These are phyloP conservation scores for Penicilliopsis zonata DNA, from an alignment of 495 filamentous ascomycete species.

Conservation along the genomic window DNA sequence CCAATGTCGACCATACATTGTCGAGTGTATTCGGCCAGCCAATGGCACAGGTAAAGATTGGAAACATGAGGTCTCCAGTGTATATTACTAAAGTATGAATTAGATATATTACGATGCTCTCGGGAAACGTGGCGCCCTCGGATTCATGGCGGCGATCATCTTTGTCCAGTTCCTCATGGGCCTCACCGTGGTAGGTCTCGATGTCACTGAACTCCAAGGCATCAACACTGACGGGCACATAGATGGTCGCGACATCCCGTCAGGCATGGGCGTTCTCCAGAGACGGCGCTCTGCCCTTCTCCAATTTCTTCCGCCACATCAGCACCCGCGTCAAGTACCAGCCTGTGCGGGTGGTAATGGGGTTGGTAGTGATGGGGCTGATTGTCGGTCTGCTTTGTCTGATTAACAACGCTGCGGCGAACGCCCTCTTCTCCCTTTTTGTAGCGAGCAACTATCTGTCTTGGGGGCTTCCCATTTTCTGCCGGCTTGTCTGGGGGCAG, in stretches of 20 bases:
- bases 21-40: conserved; percentile 1
- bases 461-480: conserved; percentile 52
- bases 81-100: no score
- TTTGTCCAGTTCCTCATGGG: conserved; percentile 10
- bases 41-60: conserved; percentile 10
- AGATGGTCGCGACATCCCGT: conserved; percentile 43
- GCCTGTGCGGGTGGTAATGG: conserved; percentile 50
- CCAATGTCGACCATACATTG: not conserved
- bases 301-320: conserved; percentile 46
- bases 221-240: conserved; percentile 3
- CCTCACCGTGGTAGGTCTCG: conserved; percentile 3
- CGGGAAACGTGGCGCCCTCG: conserved; percentile 6
- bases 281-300: conserved; percentile 50
- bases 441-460: conserved; percentile 51
- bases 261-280: conserved; percentile 52
- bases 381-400: conserved; percentile 48
- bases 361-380: conserved; percentile 36
- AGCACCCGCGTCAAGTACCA: conserved; percentile 45
- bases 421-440: conserved; percentile 50
- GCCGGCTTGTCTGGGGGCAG: conserved; percentile 50
- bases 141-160: conserved; percentile 6
- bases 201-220: not conserved
- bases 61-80: conserved; percentile 26
- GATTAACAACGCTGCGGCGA: conserved; percentile 45
- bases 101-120: conserved; percentile 13